Percentiles rank a stretch among this genome's conserved stretches.
Evolutionary conservation across 2,329 filamentous ascomycete genomes (phyloP).

Genomic region (Diaporthe aspalathi): DNA sequence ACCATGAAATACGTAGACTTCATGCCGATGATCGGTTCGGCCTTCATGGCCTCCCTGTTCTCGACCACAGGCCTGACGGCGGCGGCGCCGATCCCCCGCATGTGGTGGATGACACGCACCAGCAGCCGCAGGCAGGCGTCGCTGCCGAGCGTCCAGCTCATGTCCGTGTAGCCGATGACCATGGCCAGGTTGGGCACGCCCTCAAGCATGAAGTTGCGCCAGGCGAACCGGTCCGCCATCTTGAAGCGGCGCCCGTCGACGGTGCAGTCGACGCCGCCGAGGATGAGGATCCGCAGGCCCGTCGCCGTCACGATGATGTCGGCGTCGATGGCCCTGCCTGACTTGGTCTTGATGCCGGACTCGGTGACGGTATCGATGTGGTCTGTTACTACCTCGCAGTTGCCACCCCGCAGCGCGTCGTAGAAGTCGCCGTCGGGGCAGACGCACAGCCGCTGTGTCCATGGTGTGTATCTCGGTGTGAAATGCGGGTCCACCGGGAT

Average conservation of each 20-base stretch:
- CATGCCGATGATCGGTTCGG: slow-evolving; percentile 37
- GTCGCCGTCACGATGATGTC: slow-evolving; percentile 79
- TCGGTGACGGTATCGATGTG: slow-evolving; percentile 62
- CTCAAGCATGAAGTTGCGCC: slow-evolving; percentile 75
- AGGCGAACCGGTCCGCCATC: slow-evolving; percentile 64
- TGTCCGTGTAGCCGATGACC: slow-evolving; percentile 73
- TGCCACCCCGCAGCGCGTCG: slow-evolving; percentile 57
- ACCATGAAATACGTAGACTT: slow-evolving; percentile 37
- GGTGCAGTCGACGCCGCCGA: slow-evolving; percentile 62
- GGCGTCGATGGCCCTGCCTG: slow-evolving; percentile 63
- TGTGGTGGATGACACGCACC: slow-evolving; percentile 61
- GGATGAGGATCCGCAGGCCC: slow-evolving; percentile 69
- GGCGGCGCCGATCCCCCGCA: slow-evolving; percentile 50
- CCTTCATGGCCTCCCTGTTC: slow-evolving; percentile 11
- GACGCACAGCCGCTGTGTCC: slow-evolving; percentile 82
- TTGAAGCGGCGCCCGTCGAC: slow-evolving; percentile 66
- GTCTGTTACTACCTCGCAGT: slow-evolving; percentile 62
- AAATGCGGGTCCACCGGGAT: slow-evolving; percentile 72
- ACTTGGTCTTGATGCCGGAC: slow-evolving; percentile 59
- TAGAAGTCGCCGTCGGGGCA: slow-evolving; percentile 69
- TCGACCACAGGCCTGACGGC: slow-evolving; percentile 32
- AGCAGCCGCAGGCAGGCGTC: slow-evolving; percentile 63
- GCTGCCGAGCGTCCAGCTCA: slow-evolving; percentile 75
- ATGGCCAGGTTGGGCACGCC: slow-evolving; percentile 71
- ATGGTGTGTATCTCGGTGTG: slow-evolving; percentile 72